Base-by-base conservation (phyloP, 106 monocot genomes). In the Xerophyta viscosa region DNA sequence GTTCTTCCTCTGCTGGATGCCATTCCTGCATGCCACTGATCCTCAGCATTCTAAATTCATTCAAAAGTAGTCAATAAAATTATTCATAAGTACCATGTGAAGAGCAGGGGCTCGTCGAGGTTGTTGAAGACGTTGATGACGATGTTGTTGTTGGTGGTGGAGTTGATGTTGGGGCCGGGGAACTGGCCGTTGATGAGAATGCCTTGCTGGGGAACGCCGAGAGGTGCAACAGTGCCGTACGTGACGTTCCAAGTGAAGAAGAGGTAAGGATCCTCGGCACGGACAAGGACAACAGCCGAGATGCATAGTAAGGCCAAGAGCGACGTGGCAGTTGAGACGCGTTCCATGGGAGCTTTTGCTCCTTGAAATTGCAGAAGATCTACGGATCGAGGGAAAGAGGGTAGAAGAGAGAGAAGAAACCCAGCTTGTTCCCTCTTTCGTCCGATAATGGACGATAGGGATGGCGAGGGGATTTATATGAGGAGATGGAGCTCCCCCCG, bases 1-100 rank as follows among this genome's bases (percentile, higher is more conserved):
- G 61, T 92, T 92, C 76, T 76, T 78, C 67, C 91, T 63, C 37
- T 86, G 81, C 58, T 92, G 82, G 42, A 92, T 79, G 2, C 86
- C 91, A 17, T 86, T 78, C 81, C 79, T 66, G 57, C 5, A n/a
- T n/a, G 10, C 3, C 19, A 43, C 13, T 3, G 43, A 44, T n/a
- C n/a, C n/a, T n/a, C n/a, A n/a, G n/a, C n/a, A n/a, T n/a, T n/a
- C n/a, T n/a, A n/a, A n/a, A n/a, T n/a, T n/a, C n/a, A n/a, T n/a
- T n/a, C n/a, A n/a, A n/a, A n/a, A n/a, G n/a, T n/a, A n/a, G n/a
- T n/a, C n/a, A n/a, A n/a, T n/a, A n/a, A n/a, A n/a, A n/a, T n/a
- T n/a, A n/a, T n/a, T 33, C 18, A 1, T 47, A 47, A 8, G 2
- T 47, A 56, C 59, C 71, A 63, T 0, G 43, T 57, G 62, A 56